Percentiles rank a stretch among this genome's conserved stretches.
These are phyloP conservation scores for Zarea fungicola DNA, from an alignment of 2,329 filamentous ascomycete genomes.

Conservation along the genomic window DNA sequence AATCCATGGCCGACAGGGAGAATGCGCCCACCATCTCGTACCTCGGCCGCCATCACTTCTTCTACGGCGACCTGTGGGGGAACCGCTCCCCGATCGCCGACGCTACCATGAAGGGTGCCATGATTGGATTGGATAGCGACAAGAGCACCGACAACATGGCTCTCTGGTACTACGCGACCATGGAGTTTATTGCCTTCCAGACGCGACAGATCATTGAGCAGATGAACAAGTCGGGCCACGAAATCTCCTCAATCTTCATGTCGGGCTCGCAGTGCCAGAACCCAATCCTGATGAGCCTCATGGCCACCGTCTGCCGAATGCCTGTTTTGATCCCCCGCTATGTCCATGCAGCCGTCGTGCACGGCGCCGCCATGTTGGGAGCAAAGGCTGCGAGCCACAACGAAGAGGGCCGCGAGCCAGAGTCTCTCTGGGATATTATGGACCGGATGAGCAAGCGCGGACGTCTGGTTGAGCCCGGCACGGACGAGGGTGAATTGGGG, in stretches of 20 bases:
- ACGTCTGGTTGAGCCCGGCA: constrained; percentile 70
- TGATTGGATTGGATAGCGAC: constrained; percentile 83
- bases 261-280: constrained; percentile 98
- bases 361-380: constrained; percentile 97
- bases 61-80: constrained; percentile 96
- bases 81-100: constrained; percentile 94
- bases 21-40: constrained; percentile 75
- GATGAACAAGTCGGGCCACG: constrained; percentile 88
- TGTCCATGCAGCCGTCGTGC: constrained; percentile 90
- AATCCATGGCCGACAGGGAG: constrained; percentile 63
- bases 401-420: constrained; percentile 62
- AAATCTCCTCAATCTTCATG: constrained; percentile 95
- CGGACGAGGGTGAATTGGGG: constrained; percentile 67
- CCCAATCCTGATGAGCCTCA: constrained; percentile 80
- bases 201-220: constrained; percentile 91
- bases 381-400: constrained; percentile 91
- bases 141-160: constrained; percentile 83
- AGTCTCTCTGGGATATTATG: constrained; percentile 95
- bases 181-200: constrained; percentile 98
- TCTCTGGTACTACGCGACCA: constrained; percentile 87
- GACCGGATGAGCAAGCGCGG: constrained; percentile 94
- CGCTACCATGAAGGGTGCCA: constrained; percentile 82
- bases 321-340: constrained; percentile 91
- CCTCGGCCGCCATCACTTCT: constrained; percentile 91
- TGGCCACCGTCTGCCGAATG: constrained; percentile 86